phyloP scores from a whole-genome alignment of 768 basidiomycete species.

The Rhodotorula babjevae region DNA sequence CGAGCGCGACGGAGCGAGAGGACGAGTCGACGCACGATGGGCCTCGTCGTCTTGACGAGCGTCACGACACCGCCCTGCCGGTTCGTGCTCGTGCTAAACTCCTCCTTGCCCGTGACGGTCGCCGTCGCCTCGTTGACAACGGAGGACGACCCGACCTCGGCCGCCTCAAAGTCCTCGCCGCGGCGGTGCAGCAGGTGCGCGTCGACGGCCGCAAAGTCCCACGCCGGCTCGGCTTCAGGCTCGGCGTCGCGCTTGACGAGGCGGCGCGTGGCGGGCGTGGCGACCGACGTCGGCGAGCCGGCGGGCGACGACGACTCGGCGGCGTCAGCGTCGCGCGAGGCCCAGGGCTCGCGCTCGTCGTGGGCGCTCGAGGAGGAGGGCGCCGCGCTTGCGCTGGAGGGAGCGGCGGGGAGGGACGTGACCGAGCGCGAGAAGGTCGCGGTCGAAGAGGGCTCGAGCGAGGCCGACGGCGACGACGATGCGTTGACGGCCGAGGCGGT shows the following conservation, averaged over 20 bases:
- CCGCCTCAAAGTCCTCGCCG: conserved; percentile 8
- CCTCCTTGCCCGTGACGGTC: background rate
- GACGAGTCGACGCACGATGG: conserved; percentile 16
- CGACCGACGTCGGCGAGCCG: background rate
- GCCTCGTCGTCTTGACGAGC: conserved; percentile 34
- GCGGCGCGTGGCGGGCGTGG: background rate
- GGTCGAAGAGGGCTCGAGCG: background rate
- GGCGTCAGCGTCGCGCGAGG: background rate
- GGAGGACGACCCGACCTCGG: too few relatives aligned
- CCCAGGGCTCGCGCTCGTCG: background rate
- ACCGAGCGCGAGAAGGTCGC: background rate
- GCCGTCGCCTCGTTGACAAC: background rate
- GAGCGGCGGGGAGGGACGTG: background rate
- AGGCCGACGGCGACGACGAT: background rate
- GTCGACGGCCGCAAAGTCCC: conserved; percentile 11
- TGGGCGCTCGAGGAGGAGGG: background rate
- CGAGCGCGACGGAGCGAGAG: too few relatives aligned
- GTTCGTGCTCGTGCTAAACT: conserved; percentile 22
- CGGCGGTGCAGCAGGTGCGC: conserved; percentile 11
- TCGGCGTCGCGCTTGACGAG: background rate
- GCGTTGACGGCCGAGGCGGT: background rate
- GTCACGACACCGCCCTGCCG: conserved; percentile 1
- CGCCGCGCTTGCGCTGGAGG: too few relatives aligned
- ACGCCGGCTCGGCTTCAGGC: background rate
- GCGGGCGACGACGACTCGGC: background rate